Evolutionary conservation across 2,329 filamentous ascomycete genomes (phyloP), one percentile per base, ranked within the genome.

Genomic region (Spiromastix sp.): DNA sequence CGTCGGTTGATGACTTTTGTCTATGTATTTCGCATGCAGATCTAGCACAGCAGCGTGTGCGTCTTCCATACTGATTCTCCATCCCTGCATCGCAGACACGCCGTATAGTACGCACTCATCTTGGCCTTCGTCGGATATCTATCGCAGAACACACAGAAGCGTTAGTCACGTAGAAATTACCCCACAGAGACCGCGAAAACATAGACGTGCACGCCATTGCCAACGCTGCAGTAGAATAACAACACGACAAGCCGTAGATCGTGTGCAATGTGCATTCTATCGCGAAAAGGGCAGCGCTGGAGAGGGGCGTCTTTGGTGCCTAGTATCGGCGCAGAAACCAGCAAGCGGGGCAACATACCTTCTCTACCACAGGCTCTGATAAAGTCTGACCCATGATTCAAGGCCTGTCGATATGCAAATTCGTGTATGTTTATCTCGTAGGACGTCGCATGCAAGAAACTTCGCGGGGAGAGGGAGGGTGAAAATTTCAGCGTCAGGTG

Each of bases 41-140:
- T 96, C 85, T 57, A 98, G 81, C 34, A 96, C 68, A 37, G 83
- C 75, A 42, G 84, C 85, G 67, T 98, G 91, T 45, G 91, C 79
- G 60, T 98, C 91, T 63, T 98, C 91, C 91, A 98, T 98, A 70
- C 85, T 94, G 67, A 98, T 96, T 68, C 91, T 83, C 91, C 91
- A 98, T 70, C 91, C 91, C 67, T 98, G 91, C 91, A 98, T 98
- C 64, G 86, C 86, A 48, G 91, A 98, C 48, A 96, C 79, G 57
- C 91, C 91, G 63, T 84, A 98, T 58, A 91, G 66, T 58, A 94
- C 78, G 58, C 85, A 80, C 47, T 93, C 86, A 83, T 96, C 87
- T 67, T 85, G 79, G 64, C 87, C 87, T 58, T 79, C 79, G 60
- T 81, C 79, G 55, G 91, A 98, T 66, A 79, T 72, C 91, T 96